phyloP scores from a whole-genome alignment of 768 basidiomycete species.

The Suillus sp. region DNA sequence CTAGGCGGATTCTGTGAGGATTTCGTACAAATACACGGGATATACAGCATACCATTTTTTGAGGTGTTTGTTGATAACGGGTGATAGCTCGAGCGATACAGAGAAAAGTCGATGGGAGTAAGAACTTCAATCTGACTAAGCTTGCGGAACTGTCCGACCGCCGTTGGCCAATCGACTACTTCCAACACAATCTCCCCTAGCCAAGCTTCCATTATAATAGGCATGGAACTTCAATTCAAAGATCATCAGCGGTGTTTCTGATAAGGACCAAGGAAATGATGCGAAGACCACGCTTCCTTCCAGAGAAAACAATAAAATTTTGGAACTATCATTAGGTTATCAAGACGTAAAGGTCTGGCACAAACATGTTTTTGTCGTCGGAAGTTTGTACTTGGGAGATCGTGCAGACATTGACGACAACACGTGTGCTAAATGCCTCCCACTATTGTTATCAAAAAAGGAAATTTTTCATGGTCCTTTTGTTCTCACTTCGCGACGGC shows the following conservation, averaged over 20 bases:
- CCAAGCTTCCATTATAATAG: background rate
- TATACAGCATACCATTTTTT: background rate
- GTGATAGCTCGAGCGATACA: background rate
- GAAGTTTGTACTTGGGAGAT: background rate
- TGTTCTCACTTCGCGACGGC: slow-evolving; percentile 37
- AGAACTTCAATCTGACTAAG: slow-evolving; percentile 4
- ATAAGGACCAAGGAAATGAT: background rate
- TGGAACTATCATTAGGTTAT: background rate
- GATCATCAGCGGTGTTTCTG: background rate
- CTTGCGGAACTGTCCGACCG: background rate
- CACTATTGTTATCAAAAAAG: slow-evolving; percentile 35
- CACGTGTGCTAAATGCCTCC: slow-evolving; percentile 9
- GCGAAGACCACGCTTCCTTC: background rate
- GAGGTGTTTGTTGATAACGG: background rate
- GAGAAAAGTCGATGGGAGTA: too few relatives aligned
- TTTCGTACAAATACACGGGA: background rate
- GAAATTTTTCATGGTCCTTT: slow-evolving; percentile 27
- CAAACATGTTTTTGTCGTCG: background rate
- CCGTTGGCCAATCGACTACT: background rate
- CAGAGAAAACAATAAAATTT: background rate
- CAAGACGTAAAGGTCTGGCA: background rate
- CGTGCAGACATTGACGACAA: background rate
- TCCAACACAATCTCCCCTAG: too few relatives aligned
- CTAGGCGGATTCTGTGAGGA: slow-evolving; percentile 39
- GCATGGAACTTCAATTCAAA: background rate